Conservation (phyloP, 2,329 filamentous ascomycete genomes). For the Alternaria triticimaculans region DNA sequence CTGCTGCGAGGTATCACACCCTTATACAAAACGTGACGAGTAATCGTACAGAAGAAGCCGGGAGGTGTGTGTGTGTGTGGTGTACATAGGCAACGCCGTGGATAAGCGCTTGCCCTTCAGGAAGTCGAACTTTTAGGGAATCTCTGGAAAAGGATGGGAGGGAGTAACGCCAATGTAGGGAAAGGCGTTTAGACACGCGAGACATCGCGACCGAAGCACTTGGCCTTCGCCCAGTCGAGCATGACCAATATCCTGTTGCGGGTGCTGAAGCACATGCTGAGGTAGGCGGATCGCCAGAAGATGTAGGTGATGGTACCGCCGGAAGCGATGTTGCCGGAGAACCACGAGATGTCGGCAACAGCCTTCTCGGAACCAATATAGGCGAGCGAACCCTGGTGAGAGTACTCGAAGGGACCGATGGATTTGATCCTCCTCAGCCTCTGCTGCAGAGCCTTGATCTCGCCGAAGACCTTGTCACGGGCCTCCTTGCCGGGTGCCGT, state of each 20-base stretch:
- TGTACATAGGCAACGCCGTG: background rate
- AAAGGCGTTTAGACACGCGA: conserved; percentile 66
- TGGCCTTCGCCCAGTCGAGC: conserved; percentile 96
- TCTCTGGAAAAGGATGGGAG: background rate
- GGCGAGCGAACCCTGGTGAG: conserved; percentile 92
- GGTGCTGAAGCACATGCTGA: conserved; percentile 99
- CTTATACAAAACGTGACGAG: conserved; percentile 14
- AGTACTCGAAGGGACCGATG: conserved; percentile 97
- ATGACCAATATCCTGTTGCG: conserved; percentile 93
- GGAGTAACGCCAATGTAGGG: background rate
- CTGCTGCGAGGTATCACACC: conserved; percentile 6
- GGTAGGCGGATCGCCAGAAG: conserved; percentile 97
- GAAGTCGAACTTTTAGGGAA: conserved; percentile 9
- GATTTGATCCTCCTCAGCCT: conserved; percentile 89
- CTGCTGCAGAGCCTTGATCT: conserved; percentile 88
- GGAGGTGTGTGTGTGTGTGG: background rate
- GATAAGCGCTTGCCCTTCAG: background rate
- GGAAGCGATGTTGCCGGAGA: conserved; percentile 93
- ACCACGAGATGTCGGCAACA: conserved; percentile 95
- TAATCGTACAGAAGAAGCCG: conserved; percentile 12
- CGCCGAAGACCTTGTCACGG: conserved; percentile 65
- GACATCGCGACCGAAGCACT: conserved; percentile 94
- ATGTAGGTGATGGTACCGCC: conserved; percentile 95
- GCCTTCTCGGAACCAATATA: conserved; percentile 99
- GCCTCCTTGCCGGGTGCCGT: conserved; percentile 71